Base-by-base conservation (phyloP, 495 filamentous ascomycete species). In the Daldinia concentrica region DNA sequence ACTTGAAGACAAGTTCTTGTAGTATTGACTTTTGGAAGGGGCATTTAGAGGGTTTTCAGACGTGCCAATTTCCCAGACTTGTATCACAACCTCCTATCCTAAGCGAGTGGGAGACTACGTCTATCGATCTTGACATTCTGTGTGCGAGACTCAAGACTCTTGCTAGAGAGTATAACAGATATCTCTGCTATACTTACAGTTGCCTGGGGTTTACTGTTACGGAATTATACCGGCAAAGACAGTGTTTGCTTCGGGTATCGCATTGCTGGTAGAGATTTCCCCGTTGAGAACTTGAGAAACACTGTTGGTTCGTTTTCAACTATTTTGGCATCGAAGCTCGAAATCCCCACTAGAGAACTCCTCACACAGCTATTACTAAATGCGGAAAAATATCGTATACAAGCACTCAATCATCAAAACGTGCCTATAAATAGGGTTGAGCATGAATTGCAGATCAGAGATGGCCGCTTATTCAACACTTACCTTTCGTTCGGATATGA, bases 271-370 rank as follows among this genome's bases (percentile, higher is more conserved):
- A 79, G 83, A n/a, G 79, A 81, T 27, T 72, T 81, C 19, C 77
- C 81, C 0, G 66, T 82, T 17, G 52, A 76, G 0, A 81, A 77
- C 7, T 69, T 85, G 39, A 64, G 71, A 27, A 66, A 78, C 12
- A 81, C 82, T 6, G 77, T 83, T 11, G 83, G 83, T 24, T 79
- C 79, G 8, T 85, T 84, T 48, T 80, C 81, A 0, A 82, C 82
- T 17, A 73, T 78, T 1, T 73, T 83, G 15, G 58, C 79, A 6
- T 83, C 79, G 54, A 77, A 62, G 58, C 75, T 78, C 37, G 75
- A 77, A 6, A 62, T 83, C 15, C 58, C 66, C 55, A 36, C 76
- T 8, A 74, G 74, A 51, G 78, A 67, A 29, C 71, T 80, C 1
- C 65, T 85, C 15, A 71, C 66, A 19, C 62, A 76, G 12, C 72